phyloP scores from a whole-genome alignment of 164 flowering plant species.

The Chimonanthus praecox region DNA sequence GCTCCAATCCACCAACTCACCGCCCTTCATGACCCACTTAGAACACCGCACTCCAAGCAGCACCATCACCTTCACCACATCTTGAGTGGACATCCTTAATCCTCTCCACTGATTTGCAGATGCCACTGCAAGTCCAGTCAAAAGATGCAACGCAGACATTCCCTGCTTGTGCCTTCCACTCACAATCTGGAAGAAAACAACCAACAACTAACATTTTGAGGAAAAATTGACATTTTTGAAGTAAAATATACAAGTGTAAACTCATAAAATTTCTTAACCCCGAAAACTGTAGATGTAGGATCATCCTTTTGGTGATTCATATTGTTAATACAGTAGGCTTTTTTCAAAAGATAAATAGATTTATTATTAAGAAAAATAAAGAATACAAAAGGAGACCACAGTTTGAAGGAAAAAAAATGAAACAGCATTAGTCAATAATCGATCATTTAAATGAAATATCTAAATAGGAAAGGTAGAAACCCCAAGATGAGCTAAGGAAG shows the following conservation, averaged over 20 bases:
- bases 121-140: slow-evolving; percentile 96
- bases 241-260: background rate
- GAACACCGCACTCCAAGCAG: slow-evolving; percentile 57
- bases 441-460: no score
- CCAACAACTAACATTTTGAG: background rate
- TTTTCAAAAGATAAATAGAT: no score
- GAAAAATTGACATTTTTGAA: background rate
- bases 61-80: slow-evolving; percentile 79
- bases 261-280: background rate
- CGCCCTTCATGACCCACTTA: slow-evolving; percentile 12
- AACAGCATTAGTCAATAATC: no score
- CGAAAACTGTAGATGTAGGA: background rate
- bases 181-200: slow-evolving; percentile 49
- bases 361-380: no score
- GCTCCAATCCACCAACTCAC: background rate
- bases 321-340: background rate
- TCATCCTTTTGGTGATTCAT: background rate
- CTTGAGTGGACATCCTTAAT: slow-evolving; percentile 63
- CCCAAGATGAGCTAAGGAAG: no score
- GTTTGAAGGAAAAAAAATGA: no score
- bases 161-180: slow-evolving; percentile 87
- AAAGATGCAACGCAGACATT: slow-evolving; percentile 74
- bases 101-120: slow-evolving; percentile 78
- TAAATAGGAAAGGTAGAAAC: no score
- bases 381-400: no score